Evolutionary conservation across 768 basidiomycete species (phyloP), one percentile per base, ranked within the genome.

Genomic region (Infundibulicybe gibba): DNA sequence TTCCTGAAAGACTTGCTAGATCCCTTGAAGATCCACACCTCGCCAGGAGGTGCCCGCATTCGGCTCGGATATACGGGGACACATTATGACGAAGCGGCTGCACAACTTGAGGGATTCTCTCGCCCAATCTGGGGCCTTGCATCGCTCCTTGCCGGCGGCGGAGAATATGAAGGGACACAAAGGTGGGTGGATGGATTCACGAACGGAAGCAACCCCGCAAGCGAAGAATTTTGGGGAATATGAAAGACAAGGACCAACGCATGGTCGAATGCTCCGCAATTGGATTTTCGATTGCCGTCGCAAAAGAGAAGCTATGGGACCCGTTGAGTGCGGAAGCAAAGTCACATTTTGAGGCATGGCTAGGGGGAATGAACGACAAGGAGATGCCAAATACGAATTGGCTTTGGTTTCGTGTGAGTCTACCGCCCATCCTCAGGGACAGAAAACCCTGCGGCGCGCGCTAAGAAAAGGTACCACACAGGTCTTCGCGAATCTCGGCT

Each of bases 231-330:
- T 62, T 90, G 87, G 87, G 87, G 86, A 3, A 76, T 49, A 87
- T 87, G 73, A 73, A 77, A 47, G 77, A 84, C 56, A 84, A 80
- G 61, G 87, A 88, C 62, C 86, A 89, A 62, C 66, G 87, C 34
- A 90, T 89, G 87, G 87, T 89, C 1, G 87, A 88, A 61, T 87
- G 86, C 66, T 82, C 82, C 47, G 80, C 86, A 2, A 81, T 88
- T 52, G 86, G 85, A 3, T 90, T 83, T 61, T 71, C 83, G 1
- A 70, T 90, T 35, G 75, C 84, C 9, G 77, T 85, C 15, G 81
- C 82, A 2, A 73, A 75, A 32, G 79, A 87, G 52, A 70, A 80
- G 47, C 62, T 89, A 15, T 87, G 82, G 77, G 76, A 83, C 57
- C 74, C 75, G 13, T 60, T 86, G n/a, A 68, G 66, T 43, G 66